Conservation (phyloP, 345 rosid species). For the Adansonia digitata region DNA sequence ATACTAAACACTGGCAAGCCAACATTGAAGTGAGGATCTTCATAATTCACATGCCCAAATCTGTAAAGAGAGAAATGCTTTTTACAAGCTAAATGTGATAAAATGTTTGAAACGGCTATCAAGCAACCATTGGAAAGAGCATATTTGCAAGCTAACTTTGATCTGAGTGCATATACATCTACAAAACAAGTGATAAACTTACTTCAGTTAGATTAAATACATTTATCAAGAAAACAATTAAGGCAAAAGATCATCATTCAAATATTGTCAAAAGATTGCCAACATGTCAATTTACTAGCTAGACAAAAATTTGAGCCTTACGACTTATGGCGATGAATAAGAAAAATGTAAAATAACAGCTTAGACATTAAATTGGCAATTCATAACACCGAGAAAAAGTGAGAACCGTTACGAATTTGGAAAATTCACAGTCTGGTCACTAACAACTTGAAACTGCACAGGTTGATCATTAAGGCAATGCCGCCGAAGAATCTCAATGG, state of each 20-base stretch:
- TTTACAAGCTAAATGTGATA: constrained; percentile 2
- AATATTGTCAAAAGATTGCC: not conserved
- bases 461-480: constrained; percentile 86
- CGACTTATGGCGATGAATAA: not conserved
- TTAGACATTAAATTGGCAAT: constrained; percentile 6
- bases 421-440: constrained; percentile 94
- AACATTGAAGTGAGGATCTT: constrained; percentile 96
- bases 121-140: not conserved
- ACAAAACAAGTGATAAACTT: not conserved
- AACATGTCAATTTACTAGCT: not conserved
- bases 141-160: not conserved
- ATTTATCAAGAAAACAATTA: not conserved
- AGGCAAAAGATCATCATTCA: not conserved
- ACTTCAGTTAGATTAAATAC: not conserved
- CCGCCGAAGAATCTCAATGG: constrained; percentile 95
- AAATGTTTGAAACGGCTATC: not conserved
- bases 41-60: constrained; percentile 97
- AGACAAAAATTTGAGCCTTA: not conserved
- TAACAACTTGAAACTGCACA: constrained; percentile 96
- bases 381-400: not conserved
- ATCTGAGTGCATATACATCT: not conserved
- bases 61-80: constrained; percentile 35
- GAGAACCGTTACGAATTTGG: constrained; percentile 51
- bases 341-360: not conserved
- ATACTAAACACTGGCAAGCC: constrained; percentile 96